phyloP scores from a whole-genome alignment of 257 asterid species.

The Nicotiana obtusifolia region DNA sequence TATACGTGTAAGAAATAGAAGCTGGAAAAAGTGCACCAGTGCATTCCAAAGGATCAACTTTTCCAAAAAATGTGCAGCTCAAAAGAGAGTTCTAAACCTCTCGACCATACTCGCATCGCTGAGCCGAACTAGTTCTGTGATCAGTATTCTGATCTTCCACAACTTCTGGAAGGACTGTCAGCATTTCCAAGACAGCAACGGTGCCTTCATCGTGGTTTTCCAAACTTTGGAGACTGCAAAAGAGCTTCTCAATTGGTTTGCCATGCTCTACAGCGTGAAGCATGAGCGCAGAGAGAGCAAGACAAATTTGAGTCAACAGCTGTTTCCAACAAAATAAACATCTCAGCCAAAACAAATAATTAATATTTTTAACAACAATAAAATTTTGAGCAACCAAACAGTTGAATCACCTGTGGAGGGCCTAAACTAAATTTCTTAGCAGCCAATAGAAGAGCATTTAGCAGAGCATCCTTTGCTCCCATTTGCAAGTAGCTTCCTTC shows the following conservation, averaged over 20 bases:
- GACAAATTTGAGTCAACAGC: slow-evolving; percentile 93
- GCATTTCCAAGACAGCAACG: slow-evolving; percentile 66
- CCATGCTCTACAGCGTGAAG: slow-evolving; percentile 74
- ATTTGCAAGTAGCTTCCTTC: slow-evolving; percentile 57
- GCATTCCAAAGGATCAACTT: not conserved
- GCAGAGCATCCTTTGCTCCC: slow-evolving; percentile 70
- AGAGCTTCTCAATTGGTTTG: slow-evolving; percentile 70
- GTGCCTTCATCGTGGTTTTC: slow-evolving; percentile 63
- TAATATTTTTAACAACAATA: not conserved
- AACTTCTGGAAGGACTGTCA: slow-evolving; percentile 85
- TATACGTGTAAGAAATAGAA: slow-evolving; percentile 27
- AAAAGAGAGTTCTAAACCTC: slow-evolving; percentile 41
- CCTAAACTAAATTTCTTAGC: slow-evolving; percentile 77
- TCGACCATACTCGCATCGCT: slow-evolving; percentile 58
- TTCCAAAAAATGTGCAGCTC: not conserved
- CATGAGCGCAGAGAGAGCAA: slow-evolving; percentile 71
- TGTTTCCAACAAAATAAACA: slow-evolving; percentile 28
- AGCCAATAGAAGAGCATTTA: slow-evolving; percentile 72
- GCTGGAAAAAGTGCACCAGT: not conserved
- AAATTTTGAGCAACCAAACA: slow-evolving; percentile 8
- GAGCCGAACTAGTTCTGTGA: slow-evolving; percentile 40
- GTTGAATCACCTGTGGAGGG: slow-evolving; percentile 69
- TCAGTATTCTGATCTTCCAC: slow-evolving; percentile 64
- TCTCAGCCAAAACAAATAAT: slow-evolving; percentile 22
- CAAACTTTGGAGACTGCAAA: slow-evolving; percentile 65